These are phyloP conservation scores for Trichoderma reesei DNA, from an alignment of 495 filamentous ascomycete genomes.

Conservation along the genomic window DNA sequence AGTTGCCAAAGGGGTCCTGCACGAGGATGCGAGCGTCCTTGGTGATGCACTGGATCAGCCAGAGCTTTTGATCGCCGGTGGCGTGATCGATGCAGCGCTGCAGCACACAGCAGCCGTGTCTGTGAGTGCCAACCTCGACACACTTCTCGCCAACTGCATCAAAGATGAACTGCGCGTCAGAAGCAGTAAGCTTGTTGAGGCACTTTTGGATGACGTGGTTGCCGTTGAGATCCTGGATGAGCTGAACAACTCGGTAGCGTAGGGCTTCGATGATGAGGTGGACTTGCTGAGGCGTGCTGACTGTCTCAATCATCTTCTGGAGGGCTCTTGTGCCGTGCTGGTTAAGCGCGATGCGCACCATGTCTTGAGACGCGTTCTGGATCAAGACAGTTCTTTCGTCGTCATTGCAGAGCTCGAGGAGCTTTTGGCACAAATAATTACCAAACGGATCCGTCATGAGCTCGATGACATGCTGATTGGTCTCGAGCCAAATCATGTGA, in stretches of 20 bases:
- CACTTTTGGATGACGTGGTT: constrained; percentile 99
- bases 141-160: constrained; percentile 80
- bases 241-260: constrained; percentile 66
- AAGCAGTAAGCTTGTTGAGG: constrained; percentile 74
- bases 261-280: constrained; percentile 74
- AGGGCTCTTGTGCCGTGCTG: constrained; percentile 92
- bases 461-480: constrained; percentile 83
- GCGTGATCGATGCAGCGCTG: constrained; percentile 98
- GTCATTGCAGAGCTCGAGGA: constrained; percentile 85
- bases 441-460: constrained; percentile 98
- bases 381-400: constrained; percentile 90
- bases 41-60: constrained; percentile 78
- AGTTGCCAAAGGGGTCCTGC: constrained; percentile 96
- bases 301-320: constrained; percentile 98
- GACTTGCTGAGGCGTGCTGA: constrained; percentile 68
- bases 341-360: constrained; percentile 88
- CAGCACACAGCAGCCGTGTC: constrained; percentile 94
- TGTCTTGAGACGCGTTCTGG: constrained; percentile 70
- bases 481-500: constrained; percentile 87
- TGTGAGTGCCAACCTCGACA: constrained; percentile 87
- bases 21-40: constrained; percentile 71
- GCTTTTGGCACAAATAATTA: constrained; percentile 96
- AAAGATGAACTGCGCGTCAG: constrained; percentile 92
- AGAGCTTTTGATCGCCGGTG: constrained; percentile 75
- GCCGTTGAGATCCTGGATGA: constrained; percentile 95